Evolutionary conservation across 257 asterid genomes (phyloP), one percentile per base, ranked within the genome.

Genomic region (Oldenlandia corymbosa): DNA sequence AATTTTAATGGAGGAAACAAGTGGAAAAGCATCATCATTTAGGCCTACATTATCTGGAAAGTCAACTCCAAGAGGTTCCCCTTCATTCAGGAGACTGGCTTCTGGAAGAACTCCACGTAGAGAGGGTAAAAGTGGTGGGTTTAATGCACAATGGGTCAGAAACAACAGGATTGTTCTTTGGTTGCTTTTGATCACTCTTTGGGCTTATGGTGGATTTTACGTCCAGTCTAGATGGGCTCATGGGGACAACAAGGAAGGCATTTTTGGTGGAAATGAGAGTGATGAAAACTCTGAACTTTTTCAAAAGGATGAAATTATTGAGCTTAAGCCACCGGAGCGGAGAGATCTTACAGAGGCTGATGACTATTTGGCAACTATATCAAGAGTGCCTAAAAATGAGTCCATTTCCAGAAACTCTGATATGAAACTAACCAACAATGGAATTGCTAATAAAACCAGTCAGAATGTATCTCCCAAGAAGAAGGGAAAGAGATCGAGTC

Each of bases 181-280:
- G 99, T 66, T 93, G 88, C 95, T 93, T 65, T 52, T 93, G 80
- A 93, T 93, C 76, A 87, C 99, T 58, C 92, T 93, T 47, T 93
- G 96, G 99, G 83, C 97, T 16, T 93, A 93, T 72, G 99, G 87
- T 39, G 96, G 95, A 46, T 90, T 93, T 73, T 90, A 81, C 65
- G 67, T 90, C 65, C 97, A 93, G 81, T 93, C 99, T 28, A 84
- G 80, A 47, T 93, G 99, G 99, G 99, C 99, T 16, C 99, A 93
- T 50, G 99, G 97, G 27, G 94, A 93, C 72, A 93, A 93, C 67
- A 90, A 90, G 80, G 97, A 93, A 66, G 91, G 79, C 47, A 85
- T 90, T n/a, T 93, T 93, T 62, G 95, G 96, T 31, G 96, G 97
- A 66, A 80, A 74, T 76, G 96, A 79, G 9, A 51, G 69, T 49